Base-by-base conservation (phyloP, 2,329 filamentous ascomycete species). In the Microdochium trichocladiopsis region DNA sequence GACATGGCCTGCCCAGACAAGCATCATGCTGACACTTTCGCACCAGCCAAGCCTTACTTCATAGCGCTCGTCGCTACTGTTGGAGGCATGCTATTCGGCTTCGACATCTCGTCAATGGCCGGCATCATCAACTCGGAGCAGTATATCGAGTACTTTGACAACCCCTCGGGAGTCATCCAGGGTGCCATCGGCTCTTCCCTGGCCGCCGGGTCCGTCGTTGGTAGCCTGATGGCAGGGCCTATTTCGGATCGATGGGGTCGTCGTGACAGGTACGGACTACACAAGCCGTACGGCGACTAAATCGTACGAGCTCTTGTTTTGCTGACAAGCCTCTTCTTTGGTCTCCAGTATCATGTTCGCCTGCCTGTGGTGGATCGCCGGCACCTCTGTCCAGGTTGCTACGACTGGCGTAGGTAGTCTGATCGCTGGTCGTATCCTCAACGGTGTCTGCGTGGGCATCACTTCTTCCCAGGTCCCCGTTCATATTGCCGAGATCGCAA, bases 391-490 rank as follows among this genome's bases (percentile, higher is more conserved):
- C 49, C 76, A 81, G 55, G 79, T 77, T 53, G 77, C 82, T 9
- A 73, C 80, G 2, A 77, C 80, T 59, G 80, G 83, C 51, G 66
- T 86, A 37, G 73, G 69, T 4, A 75, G 80, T 53, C 62, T 85
- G 8, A 75, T 79, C 49, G 75, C 72, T 21, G 78, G 78, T 6
- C 75, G 78, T 49, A 70, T 85, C 55, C 75, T 88, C 62, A 86
- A 84, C 59, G 84, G 84, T 52, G 65, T 87, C 45, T 77, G 79
- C 50, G 83, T 87, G 51, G 84, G 84, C 58, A 84, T 86, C 62
- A 83, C 79, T 55, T 85, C 81, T 36, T 80, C 83, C 2, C 83
- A 86, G 61, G 83, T 86, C 2, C 83, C 84, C 3, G 83, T 87
- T 28, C 88, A 87, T 62, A 78, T 87, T 22, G 78, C 83, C 22